These are phyloP conservation scores for Tolypocladium ovalisporum DNA, from an alignment of 2,329 filamentous ascomycete genomes.

Conservation along the genomic window DNA sequence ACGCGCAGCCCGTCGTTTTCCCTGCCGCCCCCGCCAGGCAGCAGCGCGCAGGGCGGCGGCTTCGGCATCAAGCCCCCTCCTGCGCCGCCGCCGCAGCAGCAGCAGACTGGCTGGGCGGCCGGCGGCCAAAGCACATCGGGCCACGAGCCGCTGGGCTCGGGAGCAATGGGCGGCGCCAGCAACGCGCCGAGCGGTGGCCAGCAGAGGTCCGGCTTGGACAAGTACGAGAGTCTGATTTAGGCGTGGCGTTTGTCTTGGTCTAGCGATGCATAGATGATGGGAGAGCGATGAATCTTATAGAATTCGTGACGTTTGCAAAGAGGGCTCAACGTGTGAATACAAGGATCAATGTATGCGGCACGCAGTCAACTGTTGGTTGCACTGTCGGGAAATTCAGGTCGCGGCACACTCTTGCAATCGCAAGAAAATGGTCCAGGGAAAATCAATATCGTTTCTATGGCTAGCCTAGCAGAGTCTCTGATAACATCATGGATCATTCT, in stretches of 20 bases:
- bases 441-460: background rate
- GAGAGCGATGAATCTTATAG: background rate
- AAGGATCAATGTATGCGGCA: background rate
- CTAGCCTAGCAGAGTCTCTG: background rate
- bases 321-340: background rate
- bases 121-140: conserved; percentile 10
- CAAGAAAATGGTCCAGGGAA: background rate
- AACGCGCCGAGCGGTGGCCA: conserved; percentile 15
- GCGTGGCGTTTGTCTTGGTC: background rate
- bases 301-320: background rate
- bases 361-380: background rate
- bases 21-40: conserved; percentile 41
- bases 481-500: background rate
- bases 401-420: background rate
- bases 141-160: conserved; percentile 5
- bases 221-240: conserved; percentile 56
- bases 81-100: conserved; percentile 10
- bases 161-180: conserved; percentile 14
- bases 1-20: conserved; percentile 40
- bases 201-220: conserved; percentile 47
- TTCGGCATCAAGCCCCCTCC: conserved; percentile 40
- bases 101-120: conserved; percentile 9
- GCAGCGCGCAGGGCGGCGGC: conserved; percentile 19
- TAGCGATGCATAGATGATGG: background rate
- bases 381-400: background rate